These are phyloP conservation scores for Alternaria panax DNA, from an alignment of 2,329 filamentous ascomycete species.

Conservation along the genomic window DNA sequence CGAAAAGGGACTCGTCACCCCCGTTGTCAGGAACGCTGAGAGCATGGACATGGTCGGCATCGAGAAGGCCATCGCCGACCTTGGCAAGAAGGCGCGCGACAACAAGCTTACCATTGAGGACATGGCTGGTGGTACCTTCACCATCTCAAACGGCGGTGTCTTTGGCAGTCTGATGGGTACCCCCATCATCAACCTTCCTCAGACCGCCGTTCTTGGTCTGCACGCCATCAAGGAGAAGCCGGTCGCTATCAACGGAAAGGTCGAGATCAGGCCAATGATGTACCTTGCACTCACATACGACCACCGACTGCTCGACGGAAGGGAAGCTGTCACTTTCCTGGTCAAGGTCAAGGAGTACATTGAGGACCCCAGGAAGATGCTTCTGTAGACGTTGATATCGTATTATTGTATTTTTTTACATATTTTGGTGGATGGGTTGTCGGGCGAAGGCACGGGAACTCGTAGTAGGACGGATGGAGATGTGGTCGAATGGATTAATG, in stretches of 20 bases:
- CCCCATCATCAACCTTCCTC: constrained; percentile 96
- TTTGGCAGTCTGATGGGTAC: constrained; percentile 98
- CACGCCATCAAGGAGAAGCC: constrained; percentile 97
- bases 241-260: constrained; percentile 88
- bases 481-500: neutral
- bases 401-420: constrained; percentile 2
- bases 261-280: constrained; percentile 99
- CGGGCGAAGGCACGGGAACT: neutral
- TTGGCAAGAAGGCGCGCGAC: constrained; percentile 97
- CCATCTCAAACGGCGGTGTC: constrained; percentile 95
- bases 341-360: constrained; percentile 98
- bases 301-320: constrained; percentile 91
- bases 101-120: constrained; percentile 98
- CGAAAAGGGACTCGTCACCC: constrained; percentile 95
- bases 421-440: neutral
- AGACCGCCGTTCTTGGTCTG: constrained; percentile 87
- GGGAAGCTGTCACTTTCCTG: constrained; percentile 94
- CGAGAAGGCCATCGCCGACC: constrained; percentile 87
- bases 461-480: neutral
- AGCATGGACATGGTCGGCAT: constrained; percentile 86
- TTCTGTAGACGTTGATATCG: constrained; percentile 57
- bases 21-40: constrained; percentile 93
- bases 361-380: constrained; percentile 92
- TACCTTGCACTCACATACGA: constrained; percentile 98
- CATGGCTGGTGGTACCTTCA: constrained; percentile 98